Evolutionary conservation across 805 yeast species (phyloP), one percentile per base, ranked within the genome.

Genomic region (Clavispora phyllophila): DNA sequence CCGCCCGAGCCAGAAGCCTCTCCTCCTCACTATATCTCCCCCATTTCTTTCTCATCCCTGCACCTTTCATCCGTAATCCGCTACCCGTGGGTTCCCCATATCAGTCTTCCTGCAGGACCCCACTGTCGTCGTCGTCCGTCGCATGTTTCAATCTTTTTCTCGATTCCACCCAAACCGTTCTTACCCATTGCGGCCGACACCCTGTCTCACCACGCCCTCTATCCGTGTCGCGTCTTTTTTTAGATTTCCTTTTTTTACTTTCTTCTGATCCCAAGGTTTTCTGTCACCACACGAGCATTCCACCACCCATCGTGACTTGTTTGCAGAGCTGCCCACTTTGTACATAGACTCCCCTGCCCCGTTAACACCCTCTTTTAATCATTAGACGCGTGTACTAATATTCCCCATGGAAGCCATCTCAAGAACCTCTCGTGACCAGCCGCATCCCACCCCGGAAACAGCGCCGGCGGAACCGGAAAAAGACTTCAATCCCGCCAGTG

Each of bases 401-500:
- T 10, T 13, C 19, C 19, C 13, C 15, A 29, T 29, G 33, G 20
- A 15, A 9, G 12, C 33, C 19, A 29, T 29, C 19, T 13, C 33
- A 2, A 17, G 4, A 29, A 4, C 20, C 20, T 2, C 33, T 4
- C 19, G 20, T 4, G 33, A 29, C 20, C 20, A 7, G 5, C 7
- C 33, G 9, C 9, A 19, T 33, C 12, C 25, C 17, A 6, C 14
- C 13, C 17, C 9, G 36, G 33, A 29, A 5, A 15, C 9, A 1
- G 20, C n/a, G n/a, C 20, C 13, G 19, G 27, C 26, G 14, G 37
- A 24, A 23, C 18, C 18, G 28, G 20, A 22, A 10, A 22, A 33
- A 35, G 50, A 46, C 9, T 32, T 39, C 26, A 45, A 41, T 33
- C 84, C 84, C 8, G 90, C 90, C n/a, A 72, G 77, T 47, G 93